Evolutionary conservation across 176 grass and related monocot genomes (phyloP).

Genomic region (Poa pratensis): DNA sequence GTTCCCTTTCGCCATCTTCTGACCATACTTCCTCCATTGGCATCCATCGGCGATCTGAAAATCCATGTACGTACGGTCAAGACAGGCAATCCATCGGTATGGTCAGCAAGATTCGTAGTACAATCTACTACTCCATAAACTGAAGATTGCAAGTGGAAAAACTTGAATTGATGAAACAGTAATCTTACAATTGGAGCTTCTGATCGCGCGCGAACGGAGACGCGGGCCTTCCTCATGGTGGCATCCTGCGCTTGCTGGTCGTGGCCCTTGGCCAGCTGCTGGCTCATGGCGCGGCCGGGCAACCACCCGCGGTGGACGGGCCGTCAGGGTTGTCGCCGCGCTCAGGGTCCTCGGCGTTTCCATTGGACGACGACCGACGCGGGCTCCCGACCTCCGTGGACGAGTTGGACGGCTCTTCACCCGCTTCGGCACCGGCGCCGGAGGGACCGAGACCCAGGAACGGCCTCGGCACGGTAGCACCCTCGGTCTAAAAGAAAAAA

Average conservation of each 20-base stretch:
- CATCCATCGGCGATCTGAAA: slow-evolving; percentile 90
- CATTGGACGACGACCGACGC: slow-evolving; percentile 43
- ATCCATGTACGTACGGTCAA: neutral
- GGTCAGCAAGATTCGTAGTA: neutral
- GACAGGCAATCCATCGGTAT: too few species aligned
- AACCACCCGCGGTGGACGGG: slow-evolving; percentile 38
- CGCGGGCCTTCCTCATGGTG: slow-evolving; percentile 91
- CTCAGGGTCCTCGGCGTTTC: slow-evolving; percentile 24
- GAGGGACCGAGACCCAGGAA: slow-evolving; percentile 60
- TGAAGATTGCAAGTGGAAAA: neutral
- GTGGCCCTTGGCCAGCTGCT: slow-evolving; percentile 11
- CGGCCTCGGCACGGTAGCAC: slow-evolving; percentile 51
- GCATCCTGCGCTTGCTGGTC: slow-evolving; percentile 61
- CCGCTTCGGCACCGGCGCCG: neutral
- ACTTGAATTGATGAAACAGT: neutral
- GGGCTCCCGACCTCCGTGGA: slow-evolving; percentile 79
- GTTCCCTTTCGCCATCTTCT: slow-evolving; percentile 99
- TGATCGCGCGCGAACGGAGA: slow-evolving; percentile 90
- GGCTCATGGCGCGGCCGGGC: slow-evolving; percentile 3
- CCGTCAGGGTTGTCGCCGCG: slow-evolving; percentile 40
- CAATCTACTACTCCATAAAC: too few species aligned
- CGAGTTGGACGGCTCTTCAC: slow-evolving; percentile 69
- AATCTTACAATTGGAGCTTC: slow-evolving; percentile 83
- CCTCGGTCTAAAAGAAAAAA: slow-evolving; percentile 2
- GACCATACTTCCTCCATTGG: slow-evolving; percentile 98